Conservation (phyloP, 1,284 basidiomycete genomes). For the Heliocybe sulcata region DNA sequence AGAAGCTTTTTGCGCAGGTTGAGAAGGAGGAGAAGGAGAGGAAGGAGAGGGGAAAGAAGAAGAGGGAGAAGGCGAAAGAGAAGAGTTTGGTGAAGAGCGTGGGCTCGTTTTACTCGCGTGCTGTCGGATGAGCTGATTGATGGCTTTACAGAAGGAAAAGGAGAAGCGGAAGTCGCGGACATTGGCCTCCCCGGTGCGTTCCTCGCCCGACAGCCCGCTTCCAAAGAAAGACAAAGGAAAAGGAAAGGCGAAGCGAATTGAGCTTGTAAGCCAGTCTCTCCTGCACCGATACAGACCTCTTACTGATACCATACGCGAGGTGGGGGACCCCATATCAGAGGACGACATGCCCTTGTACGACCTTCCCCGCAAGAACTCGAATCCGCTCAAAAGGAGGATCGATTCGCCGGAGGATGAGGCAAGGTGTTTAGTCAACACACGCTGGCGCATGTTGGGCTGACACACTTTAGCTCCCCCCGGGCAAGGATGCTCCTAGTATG, state of each 20-base stretch:
- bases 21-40: constrained; percentile 19
- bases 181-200: too few species aligned
- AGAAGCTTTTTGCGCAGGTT: constrained; percentile 29
- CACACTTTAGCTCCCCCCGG: too few species aligned
- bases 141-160: too few species aligned
- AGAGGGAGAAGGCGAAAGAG: constrained; percentile 2
- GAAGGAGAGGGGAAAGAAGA: constrained; percentile 12
- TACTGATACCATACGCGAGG: neutral
- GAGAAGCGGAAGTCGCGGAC: too few species aligned
- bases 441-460: too few species aligned
- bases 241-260: neutral
- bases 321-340: neutral
- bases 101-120: neutral
- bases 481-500: too few species aligned
- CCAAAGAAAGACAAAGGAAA: neutral
- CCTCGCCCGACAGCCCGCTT: neutral
- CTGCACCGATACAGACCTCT: too few species aligned
- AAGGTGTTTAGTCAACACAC: neutral
- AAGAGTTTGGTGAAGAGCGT: neutral
- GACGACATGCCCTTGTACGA: neutral
- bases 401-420: neutral
- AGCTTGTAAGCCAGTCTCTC: too few species aligned
- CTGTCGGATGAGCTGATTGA: neutral
- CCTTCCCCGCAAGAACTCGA: neutral
- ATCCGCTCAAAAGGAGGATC: neutral